Evolutionary conservation across 495 filamentous ascomycete genomes (phyloP).

Genomic region (Letharia lupina): DNA sequence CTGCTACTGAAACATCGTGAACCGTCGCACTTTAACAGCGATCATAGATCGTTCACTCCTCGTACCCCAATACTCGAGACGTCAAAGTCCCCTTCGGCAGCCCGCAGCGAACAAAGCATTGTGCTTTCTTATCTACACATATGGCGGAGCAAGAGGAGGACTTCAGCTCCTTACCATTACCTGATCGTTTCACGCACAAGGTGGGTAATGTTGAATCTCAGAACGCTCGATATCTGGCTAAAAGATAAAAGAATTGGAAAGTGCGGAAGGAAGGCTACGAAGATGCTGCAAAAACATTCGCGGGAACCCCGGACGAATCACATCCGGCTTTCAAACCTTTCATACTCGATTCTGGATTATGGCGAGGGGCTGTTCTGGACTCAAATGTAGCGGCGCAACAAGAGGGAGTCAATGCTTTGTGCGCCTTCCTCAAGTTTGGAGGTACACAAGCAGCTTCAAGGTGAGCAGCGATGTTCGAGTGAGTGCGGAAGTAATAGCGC

Average conservation of each 20-base stretch:
- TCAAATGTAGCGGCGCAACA: slow-evolving; percentile 97
- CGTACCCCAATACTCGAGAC: neutral
- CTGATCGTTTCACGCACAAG: slow-evolving; percentile 84
- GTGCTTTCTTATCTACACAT: neutral
- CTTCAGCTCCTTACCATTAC: slow-evolving; percentile 69
- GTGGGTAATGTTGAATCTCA: slow-evolving; percentile 35
- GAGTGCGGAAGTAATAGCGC: slow-evolving; percentile 1
- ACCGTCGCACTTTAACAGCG: neutral
- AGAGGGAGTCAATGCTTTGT: slow-evolving; percentile 79
- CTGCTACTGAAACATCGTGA: neutral
- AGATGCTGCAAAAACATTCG: slow-evolving; percentile 79
- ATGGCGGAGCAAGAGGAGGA: slow-evolving; percentile 66
- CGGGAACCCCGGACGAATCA: slow-evolving; percentile 76
- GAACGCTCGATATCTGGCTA: neutral
- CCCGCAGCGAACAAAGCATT: slow-evolving; percentile 1
- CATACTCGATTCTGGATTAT: slow-evolving; percentile 71
- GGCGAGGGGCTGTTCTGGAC: slow-evolving; percentile 88
- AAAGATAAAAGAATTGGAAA: slow-evolving; percentile 74
- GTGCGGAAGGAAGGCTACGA: slow-evolving; percentile 93
- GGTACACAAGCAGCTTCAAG: slow-evolving; percentile 70
- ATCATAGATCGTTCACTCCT: neutral
- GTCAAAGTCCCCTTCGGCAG: neutral
- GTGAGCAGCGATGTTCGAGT: slow-evolving; percentile 30
- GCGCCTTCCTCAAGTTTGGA: slow-evolving; percentile 82
- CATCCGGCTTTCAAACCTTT: slow-evolving; percentile 81